A percentile compares a stretch with the other conserved stretches of the same genome.
These are phyloP conservation scores for Tetrapisispora phaffii DNA, from an alignment of 805 yeast genomes.

Conservation along the genomic window DNA sequence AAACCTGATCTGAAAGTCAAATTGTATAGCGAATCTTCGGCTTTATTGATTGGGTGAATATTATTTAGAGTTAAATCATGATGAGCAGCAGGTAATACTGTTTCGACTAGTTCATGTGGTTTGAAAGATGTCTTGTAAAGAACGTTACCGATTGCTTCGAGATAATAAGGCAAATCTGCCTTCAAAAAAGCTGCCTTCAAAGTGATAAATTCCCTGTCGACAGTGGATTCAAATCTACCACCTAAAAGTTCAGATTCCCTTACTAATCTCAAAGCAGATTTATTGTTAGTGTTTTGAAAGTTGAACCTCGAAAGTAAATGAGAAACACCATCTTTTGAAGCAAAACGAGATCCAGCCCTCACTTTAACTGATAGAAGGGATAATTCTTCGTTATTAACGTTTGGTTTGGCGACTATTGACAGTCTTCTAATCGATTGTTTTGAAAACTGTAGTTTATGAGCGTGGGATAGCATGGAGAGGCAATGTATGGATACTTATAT, in stretches of 20 bases:
- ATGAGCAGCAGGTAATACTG: conserved; percentile 68
- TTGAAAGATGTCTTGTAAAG: conserved; percentile 62
- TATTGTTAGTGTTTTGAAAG: conserved; percentile 70
- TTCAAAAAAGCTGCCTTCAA: conserved; percentile 75
- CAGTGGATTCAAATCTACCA: conserved; percentile 58
- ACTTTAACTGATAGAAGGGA: conserved; percentile 73
- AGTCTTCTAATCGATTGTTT: conserved; percentile 29
- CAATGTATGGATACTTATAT: too few relatives aligned
- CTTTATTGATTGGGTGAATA: conserved; percentile 45
- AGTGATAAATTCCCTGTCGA: conserved; percentile 77
- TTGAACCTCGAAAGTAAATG: conserved; percentile 78
- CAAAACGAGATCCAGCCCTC: conserved; percentile 76
- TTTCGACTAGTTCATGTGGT: conserved; percentile 75
- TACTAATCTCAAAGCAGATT: conserved; percentile 84
- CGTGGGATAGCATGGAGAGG: conserved; percentile 14
- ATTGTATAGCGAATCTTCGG: conserved; percentile 70
- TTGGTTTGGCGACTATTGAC: conserved; percentile 34
- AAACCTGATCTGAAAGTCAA: conserved; percentile 78
- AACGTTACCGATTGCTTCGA: conserved; percentile 71
- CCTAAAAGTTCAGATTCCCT: conserved; percentile 94
- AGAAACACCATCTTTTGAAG: conserved; percentile 65
- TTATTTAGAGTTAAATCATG: conserved; percentile 50
- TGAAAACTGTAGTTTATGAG: conserved; percentile 17
- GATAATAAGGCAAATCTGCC: conserved; percentile 85
- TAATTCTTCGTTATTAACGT: conserved; percentile 55